Evolutionary conservation across 129 eudicot species (phyloP).

Genomic region (Oenanthe sinensis): DNA sequence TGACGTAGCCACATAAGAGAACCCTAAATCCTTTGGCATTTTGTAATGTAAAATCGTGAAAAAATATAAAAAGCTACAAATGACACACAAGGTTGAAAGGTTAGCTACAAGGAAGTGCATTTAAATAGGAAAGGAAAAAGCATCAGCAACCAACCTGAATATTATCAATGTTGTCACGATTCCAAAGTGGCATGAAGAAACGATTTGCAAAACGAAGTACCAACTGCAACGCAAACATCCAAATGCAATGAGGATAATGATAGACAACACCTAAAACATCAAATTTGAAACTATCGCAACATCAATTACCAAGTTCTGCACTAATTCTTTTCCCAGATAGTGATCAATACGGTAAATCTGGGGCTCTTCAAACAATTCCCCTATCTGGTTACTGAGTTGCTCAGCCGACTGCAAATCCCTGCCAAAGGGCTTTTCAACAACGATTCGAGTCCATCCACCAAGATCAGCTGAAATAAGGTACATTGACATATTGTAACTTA

Average conservation of each 20-base stretch:
- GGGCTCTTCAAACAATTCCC: constrained; percentile 88
- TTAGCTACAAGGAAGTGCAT: not conserved
- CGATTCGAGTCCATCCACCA: constrained; percentile 99
- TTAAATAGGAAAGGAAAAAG: constrained; percentile 4
- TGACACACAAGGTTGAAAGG: not conserved
- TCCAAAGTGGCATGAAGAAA: constrained; percentile 91
- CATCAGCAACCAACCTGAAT: constrained; percentile 56
- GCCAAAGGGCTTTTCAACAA: constrained; percentile 99
- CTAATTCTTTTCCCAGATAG: constrained; percentile 94
- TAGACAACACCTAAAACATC: not conserved
- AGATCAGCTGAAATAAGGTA: constrained; percentile 57
- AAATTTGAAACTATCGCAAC: constrained; percentile 2
- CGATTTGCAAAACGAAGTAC: constrained; percentile 99
- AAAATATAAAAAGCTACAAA: not conserved
- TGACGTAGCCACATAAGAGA: not conserved
- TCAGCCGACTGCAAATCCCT: constrained; percentile 93
- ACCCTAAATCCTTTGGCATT: not conserved
- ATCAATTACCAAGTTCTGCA: constrained; percentile 79
- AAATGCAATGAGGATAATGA: constrained; percentile 4
- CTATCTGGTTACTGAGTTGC: constrained; percentile 85
- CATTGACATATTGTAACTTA: not conserved
- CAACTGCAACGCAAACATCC: constrained; percentile 36
- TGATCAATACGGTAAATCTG: constrained; percentile 98
- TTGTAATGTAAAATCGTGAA: not conserved
- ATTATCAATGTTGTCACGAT: constrained; percentile 87